Conservation (phyloP, 345 rosid genomes). For the Eucalyptus curtisii region DNA sequence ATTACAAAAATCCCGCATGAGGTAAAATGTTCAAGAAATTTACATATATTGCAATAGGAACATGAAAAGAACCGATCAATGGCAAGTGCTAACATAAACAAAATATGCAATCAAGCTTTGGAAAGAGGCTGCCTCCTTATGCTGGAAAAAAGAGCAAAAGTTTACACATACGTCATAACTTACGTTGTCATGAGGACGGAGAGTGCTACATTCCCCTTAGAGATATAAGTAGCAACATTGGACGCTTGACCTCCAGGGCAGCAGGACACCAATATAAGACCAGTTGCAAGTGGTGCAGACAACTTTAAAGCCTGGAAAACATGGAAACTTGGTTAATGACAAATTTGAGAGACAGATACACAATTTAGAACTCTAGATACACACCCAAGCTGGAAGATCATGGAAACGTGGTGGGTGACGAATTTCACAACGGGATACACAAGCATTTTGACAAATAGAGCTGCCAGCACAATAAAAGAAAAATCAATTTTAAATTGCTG, state of each 20-base stretch:
- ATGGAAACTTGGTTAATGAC: slow-evolving; percentile 3
- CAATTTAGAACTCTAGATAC: neutral
- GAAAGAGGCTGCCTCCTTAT: neutral
- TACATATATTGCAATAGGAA: neutral
- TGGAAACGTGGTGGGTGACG: neutral
- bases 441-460: neutral
- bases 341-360: neutral
- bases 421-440: neutral
- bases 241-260: slow-evolving; percentile 99
- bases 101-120: neutral
- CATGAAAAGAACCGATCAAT: neutral
- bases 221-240: slow-evolving; percentile 91
- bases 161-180: neutral
- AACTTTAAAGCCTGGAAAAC: slow-evolving; percentile 60
- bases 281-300: slow-evolving; percentile 96
- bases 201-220: slow-evolving; percentile 93
- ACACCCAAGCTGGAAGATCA: neutral
- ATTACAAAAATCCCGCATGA: neutral
- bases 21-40: neutral
- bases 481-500: neutral
- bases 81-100: neutral
- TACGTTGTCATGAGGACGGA: slow-evolving; percentile 99
- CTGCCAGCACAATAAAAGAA: neutral
- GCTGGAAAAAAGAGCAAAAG: neutral
- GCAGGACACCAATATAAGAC: slow-evolving; percentile 92